These are phyloP conservation scores for Vigna hirtella DNA, from an alignment of 306 rosid species.

Conservation along the genomic window DNA sequence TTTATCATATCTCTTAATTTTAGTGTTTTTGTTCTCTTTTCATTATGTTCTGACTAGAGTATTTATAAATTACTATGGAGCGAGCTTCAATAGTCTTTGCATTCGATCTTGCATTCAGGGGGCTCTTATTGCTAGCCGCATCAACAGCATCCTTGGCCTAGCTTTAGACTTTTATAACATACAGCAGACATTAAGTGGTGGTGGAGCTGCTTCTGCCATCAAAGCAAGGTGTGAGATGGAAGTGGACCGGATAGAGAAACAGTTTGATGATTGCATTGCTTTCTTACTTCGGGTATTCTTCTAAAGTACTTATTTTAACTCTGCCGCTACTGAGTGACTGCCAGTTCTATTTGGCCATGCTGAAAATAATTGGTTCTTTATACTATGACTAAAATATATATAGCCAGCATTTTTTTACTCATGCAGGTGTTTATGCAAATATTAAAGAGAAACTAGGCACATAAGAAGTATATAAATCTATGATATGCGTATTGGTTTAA, in stretches of 20 bases:
- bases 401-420: constrained; percentile 16
- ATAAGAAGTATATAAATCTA: background rate
- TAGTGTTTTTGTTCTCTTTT: constrained; percentile 19
- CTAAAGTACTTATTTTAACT: constrained; percentile 25
- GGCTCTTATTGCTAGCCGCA: constrained; percentile 95
- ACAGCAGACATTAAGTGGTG: constrained; percentile 78
- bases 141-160: constrained; percentile 88
- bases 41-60: constrained; percentile 38
- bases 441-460: background rate
- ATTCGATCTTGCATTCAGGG: constrained; percentile 63
- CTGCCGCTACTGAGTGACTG: constrained; percentile 13
- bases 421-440: constrained; percentile 26
- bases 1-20: constrained; percentile 37
- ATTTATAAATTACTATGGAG: constrained; percentile 33
- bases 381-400: background rate
- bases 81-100: constrained; percentile 45
- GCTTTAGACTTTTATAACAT: constrained; percentile 88
- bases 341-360: constrained; percentile 9
- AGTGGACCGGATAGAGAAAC: constrained; percentile 90
- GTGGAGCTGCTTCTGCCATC: constrained; percentile 90
- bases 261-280: constrained; percentile 95
- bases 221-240: constrained; percentile 97
- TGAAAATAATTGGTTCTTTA: constrained; percentile 36
- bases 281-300: constrained; percentile 88
- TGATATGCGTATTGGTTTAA: too few species aligned